Evolutionary conservation across 352 stramenopile genomes (phyloP).

Genomic region (Globisporangium cederbergense): DNA sequence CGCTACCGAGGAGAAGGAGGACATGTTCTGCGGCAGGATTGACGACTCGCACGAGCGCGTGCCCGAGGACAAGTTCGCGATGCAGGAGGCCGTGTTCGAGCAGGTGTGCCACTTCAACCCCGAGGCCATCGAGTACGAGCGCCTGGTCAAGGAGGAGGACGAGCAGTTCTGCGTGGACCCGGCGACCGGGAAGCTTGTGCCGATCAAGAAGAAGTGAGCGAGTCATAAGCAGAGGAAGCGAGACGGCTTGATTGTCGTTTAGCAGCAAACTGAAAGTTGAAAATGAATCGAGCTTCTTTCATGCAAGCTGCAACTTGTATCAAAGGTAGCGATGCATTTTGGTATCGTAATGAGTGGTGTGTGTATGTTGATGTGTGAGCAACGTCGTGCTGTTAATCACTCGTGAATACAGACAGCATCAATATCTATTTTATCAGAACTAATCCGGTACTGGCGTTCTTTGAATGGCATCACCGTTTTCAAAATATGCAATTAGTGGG

Average conservation of each 20-base stretch:
- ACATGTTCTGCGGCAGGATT: slow-evolving; percentile 61
- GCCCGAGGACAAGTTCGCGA: slow-evolving; percentile 47
- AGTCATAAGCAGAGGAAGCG: background rate
- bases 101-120: slow-evolving; percentile 79
- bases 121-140: slow-evolving; percentile 61
- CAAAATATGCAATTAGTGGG: background rate
- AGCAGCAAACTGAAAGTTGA: background rate
- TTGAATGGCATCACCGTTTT: background rate
- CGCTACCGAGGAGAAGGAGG: slow-evolving; percentile 49
- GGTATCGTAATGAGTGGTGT: too few relatives aligned
- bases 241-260: background rate
- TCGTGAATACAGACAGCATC: background rate
- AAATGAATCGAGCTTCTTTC: too few relatives aligned
- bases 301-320: too few relatives aligned
- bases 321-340: too few relatives aligned
- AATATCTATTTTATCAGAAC: background rate
- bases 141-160: slow-evolving; percentile 53
- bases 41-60: slow-evolving; percentile 74
- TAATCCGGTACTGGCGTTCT: background rate
- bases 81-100: slow-evolving; percentile 80
- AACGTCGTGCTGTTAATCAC: background rate
- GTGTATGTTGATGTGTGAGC: too few relatives aligned
- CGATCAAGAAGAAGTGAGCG: slow-evolving; percentile 23
- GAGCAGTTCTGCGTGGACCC: slow-evolving; percentile 58
- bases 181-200: slow-evolving; percentile 52